Evolutionary conservation across 805 yeast genomes (phyloP).

Genomic region (Metschnikowia anglica): DNA sequence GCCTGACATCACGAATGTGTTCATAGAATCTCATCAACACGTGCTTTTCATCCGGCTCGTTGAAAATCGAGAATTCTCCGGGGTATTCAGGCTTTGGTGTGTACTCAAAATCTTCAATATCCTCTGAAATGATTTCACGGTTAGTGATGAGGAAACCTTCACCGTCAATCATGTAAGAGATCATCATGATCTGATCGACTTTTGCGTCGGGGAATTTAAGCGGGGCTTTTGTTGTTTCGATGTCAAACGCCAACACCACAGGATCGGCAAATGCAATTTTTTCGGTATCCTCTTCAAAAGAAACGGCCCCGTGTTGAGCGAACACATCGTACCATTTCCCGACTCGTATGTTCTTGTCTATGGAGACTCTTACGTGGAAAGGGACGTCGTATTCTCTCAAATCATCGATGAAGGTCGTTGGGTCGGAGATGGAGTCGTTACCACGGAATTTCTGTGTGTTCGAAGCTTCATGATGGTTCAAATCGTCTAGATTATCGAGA

Average conservation of each 20-base stretch:
- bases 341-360: conserved; percentile 80
- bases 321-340: conserved; percentile 94
- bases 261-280: conserved; percentile 96
- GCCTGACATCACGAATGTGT: conserved; percentile 82
- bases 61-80: conserved; percentile 85
- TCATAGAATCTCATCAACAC: conserved; percentile 77
- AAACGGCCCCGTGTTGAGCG: conserved; percentile 55
- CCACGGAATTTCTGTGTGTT: conserved; percentile 7
- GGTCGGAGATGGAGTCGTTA: conserved; percentile 39
- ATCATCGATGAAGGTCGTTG: conserved; percentile 69
- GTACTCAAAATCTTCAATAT: conserved; percentile 94
- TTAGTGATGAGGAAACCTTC: conserved; percentile 93
- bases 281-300: conserved; percentile 59
- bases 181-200: conserved; percentile 96
- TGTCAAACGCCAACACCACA: conserved; percentile 93
- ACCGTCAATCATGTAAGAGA: conserved; percentile 98
- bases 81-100: conserved; percentile 97
- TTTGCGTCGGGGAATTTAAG: conserved; percentile 91
- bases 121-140: conserved; percentile 89
- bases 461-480: too few species aligned
- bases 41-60: conserved; percentile 81
- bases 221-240: conserved; percentile 96
- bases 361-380: conserved; percentile 93
- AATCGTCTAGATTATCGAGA: conserved; percentile 8
- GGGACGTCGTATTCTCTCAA: conserved; percentile 95